phyloP scores from a whole-genome alignment of 2,329 filamentous ascomycete genomes.

The Chalaropsis ovoidea region DNA sequence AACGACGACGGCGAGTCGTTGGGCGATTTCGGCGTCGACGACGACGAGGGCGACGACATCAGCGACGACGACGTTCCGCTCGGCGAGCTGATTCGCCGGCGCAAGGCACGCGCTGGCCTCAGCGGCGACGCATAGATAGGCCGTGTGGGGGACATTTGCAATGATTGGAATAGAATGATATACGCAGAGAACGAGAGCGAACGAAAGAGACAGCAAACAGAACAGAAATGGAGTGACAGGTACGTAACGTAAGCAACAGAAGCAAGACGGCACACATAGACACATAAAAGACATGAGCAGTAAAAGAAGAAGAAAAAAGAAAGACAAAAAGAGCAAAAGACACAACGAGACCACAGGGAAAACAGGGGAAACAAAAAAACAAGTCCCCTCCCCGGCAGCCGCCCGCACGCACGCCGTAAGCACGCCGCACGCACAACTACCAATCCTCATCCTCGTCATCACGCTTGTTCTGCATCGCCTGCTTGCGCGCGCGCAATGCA shows the following conservation, averaged over 20 bases:
- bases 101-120: conserved; percentile 36
- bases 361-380: conserved; percentile 3
- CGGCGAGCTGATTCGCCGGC: conserved; percentile 52
- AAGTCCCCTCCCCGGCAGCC: background rate
- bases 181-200: background rate
- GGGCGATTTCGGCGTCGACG: conserved; percentile 69
- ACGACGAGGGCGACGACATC: conserved; percentile 51
- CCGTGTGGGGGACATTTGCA: background rate
- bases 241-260: no score
- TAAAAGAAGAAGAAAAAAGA: conserved; percentile 22
- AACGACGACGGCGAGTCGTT: conserved; percentile 67
- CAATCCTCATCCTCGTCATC: conserved; percentile 64
- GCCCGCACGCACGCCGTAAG: no score
- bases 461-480: conserved; percentile 60
- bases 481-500: conserved; percentile 65
- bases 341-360: conserved; percentile 18
- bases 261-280: no score
- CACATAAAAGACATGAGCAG: no score
- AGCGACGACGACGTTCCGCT: conserved; percentile 56
- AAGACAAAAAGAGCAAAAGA: conserved; percentile 28
- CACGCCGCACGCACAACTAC: conserved; percentile 38
- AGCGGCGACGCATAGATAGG: conserved; percentile 29
- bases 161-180: no score
- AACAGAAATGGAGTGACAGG: no score
- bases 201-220: no score